phyloP scores from a whole-genome alignment of 1,284 basidiomycete species.

The Trametes polyzona region DNA sequence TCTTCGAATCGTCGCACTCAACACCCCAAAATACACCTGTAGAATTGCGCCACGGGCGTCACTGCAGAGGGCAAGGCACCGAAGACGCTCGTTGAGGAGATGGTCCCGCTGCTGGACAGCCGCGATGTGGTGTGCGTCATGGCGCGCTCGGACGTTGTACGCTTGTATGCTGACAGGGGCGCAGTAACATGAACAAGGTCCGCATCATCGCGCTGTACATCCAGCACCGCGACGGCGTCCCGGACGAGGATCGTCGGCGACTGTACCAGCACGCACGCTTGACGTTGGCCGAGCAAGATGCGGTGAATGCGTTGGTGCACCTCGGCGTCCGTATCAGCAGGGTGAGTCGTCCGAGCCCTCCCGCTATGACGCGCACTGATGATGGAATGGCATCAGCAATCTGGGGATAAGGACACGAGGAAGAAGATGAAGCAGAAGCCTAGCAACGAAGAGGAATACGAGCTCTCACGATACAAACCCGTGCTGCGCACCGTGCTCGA shows the following conservation, averaged over 20 bases:
- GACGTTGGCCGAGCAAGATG: constrained; percentile 89
- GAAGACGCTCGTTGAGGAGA: constrained; percentile 94
- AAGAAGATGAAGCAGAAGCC: constrained; percentile 82
- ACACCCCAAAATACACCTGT: not conserved
- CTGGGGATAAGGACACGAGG: constrained; percentile 75
- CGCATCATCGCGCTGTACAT: constrained; percentile 98
- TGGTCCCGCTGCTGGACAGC: constrained; percentile 95
- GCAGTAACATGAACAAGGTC: constrained; percentile 89
- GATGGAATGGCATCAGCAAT: constrained; percentile 51
- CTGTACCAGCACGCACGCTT: constrained; percentile 97
- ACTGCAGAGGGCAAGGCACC: constrained; percentile 91
- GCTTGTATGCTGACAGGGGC: constrained; percentile 15
- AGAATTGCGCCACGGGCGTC: constrained; percentile 91
- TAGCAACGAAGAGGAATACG: constrained; percentile 86
- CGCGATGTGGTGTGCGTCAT: constrained; percentile 73
- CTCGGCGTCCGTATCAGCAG: constrained; percentile 87
- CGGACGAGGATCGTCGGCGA: constrained; percentile 93
- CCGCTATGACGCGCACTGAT: constrained; percentile 6
- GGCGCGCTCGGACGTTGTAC: constrained; percentile 1
- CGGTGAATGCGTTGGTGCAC: constrained; percentile 85
- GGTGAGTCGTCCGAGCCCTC: constrained; percentile 47
- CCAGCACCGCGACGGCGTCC: constrained; percentile 94
- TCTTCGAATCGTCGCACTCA: not conserved
- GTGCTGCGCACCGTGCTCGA: constrained; percentile 72
- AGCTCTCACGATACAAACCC: constrained; percentile 94